Percentiles rank a stretch among this genome's conserved stretches.
Conservation (phyloP, 768 basidiomycete species). For the Termitomyces sp. region DNA sequence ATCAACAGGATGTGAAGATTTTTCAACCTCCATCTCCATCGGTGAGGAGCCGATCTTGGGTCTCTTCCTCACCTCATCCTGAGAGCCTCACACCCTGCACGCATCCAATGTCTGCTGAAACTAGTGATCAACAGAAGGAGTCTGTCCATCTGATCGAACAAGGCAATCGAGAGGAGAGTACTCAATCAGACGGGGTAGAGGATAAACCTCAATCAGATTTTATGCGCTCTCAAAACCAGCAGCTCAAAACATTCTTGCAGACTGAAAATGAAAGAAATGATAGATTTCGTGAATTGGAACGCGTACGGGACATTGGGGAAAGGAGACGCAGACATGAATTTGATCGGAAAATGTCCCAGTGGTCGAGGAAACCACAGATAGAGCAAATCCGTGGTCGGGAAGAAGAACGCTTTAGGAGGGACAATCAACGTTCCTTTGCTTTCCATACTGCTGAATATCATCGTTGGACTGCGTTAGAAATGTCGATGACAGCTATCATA, state of each 20-base stretch:
- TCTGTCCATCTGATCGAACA: background rate
- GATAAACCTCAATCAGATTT: background rate
- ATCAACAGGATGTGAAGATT: too few relatives aligned
- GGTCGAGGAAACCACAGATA: background rate
- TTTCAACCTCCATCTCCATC: background rate
- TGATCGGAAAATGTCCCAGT: too few relatives aligned
- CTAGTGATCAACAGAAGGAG: too few relatives aligned
- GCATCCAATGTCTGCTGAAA: too few relatives aligned
- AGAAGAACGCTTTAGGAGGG: background rate
- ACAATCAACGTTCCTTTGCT: background rate
- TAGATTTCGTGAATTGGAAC: too few relatives aligned
- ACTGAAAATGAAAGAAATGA: too few relatives aligned
- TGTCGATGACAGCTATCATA: background rate
- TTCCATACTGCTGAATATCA: background rate
- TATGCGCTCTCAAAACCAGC: background rate
- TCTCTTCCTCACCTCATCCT: too few relatives aligned
- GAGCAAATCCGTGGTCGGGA: background rate
- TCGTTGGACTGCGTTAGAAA: background rate
- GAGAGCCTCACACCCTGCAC: too few relatives aligned
- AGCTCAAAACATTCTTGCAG: background rate
- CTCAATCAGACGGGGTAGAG: slow-evolving; percentile 13
- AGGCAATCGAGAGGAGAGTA: background rate
- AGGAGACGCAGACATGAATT: background rate
- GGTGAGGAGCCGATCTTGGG: background rate
- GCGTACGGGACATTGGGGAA: too few relatives aligned